Conservation (phyloP, 1,139 yeast species). For the Pichia sp. region DNA sequence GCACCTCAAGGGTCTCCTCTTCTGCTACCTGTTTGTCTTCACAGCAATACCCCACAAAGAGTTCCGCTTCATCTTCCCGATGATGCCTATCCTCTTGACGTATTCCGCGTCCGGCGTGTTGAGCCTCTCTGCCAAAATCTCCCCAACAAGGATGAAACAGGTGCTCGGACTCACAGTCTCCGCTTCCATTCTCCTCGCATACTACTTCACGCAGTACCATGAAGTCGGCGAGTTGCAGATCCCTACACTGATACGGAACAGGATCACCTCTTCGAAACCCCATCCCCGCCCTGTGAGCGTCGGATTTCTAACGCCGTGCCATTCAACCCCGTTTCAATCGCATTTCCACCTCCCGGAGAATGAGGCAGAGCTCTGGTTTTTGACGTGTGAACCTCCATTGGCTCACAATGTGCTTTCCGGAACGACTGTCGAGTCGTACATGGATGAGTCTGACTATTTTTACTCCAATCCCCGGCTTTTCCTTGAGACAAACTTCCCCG, state of each 20-base stretch:
- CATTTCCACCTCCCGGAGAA: constrained; percentile 60
- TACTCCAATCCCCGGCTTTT: constrained; percentile 62
- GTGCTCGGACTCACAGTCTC: constrained; percentile 8
- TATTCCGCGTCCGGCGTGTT: constrained; percentile 36
- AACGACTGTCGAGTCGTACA: constrained; percentile 40
- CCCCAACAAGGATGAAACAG: constrained; percentile 7
- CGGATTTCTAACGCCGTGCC: constrained; percentile 91
- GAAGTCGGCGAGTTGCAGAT: constrained; percentile 84
- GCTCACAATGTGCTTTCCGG: constrained; percentile 20
- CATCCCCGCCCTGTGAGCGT: constrained; percentile 36
- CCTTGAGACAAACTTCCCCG: constrained; percentile 41
- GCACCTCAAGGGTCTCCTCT: constrained; percentile 29
- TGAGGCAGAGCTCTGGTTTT: constrained; percentile 55
- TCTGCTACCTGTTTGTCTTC: constrained; percentile 47
- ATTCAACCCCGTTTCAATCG: constrained; percentile 95
- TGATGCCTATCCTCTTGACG: constrained; percentile 67
- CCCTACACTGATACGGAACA: constrained; percentile 34
- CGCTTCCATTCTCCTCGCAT: constrained; percentile 21
- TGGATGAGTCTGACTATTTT: constrained; percentile 84
- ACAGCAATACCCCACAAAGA: constrained; percentile 81
- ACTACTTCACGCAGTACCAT: constrained; percentile 54
- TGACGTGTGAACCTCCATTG: constrained; percentile 92
- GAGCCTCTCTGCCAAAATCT: constrained; percentile 12
- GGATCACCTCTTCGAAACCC: neutral
- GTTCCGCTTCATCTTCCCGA: constrained; percentile 81